phyloP scores from a whole-genome alignment of 352 stramenopile genomes.

The Globisporangium okanoganense region DNA sequence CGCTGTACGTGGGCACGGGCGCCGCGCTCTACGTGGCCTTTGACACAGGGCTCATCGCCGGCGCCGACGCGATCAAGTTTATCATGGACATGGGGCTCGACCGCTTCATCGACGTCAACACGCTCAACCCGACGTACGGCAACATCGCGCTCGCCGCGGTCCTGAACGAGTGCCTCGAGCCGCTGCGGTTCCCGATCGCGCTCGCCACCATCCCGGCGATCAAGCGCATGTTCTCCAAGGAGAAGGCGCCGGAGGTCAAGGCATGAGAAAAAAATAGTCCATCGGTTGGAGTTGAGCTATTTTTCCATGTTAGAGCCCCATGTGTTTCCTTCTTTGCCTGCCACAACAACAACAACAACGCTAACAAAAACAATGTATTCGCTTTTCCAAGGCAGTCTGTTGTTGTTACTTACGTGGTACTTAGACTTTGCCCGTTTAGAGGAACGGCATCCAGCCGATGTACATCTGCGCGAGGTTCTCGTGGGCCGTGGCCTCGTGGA shows the following conservation, averaged over 20 bases:
- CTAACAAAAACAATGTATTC: background rate
- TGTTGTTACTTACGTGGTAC: too few species aligned
- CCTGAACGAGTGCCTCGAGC: constrained; percentile 84
- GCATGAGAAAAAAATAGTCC: constrained; percentile 2
- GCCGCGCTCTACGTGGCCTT: constrained; percentile 79
- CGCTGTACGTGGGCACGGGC: constrained; percentile 66
- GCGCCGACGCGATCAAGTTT: constrained; percentile 79
- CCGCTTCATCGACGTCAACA: constrained; percentile 63
- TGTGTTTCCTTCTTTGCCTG: background rate
- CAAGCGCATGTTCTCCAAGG: constrained; percentile 63
- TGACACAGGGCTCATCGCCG: constrained; percentile 61
- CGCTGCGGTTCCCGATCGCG: constrained; percentile 83
- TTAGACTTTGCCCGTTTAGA: constrained; percentile 44
- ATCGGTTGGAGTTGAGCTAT: background rate
- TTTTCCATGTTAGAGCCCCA: constrained; percentile 3
- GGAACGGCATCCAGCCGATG: constrained; percentile 94
- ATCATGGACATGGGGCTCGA: constrained; percentile 80
- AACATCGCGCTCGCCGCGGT: constrained; percentile 85
- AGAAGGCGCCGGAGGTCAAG: constrained; percentile 24
- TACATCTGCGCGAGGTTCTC: constrained; percentile 95
- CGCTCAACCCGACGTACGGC: constrained; percentile 80
- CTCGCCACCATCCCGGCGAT: constrained; percentile 78
- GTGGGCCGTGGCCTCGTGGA: constrained; percentile 89
- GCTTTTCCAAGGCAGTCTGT: background rate
- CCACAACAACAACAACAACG: background rate